A percentile compares a stretch with the other conserved stretches of the same genome.
phyloP scores from a whole-genome alignment of 345 rosid genomes.

The Excoecaria agallocha region DNA sequence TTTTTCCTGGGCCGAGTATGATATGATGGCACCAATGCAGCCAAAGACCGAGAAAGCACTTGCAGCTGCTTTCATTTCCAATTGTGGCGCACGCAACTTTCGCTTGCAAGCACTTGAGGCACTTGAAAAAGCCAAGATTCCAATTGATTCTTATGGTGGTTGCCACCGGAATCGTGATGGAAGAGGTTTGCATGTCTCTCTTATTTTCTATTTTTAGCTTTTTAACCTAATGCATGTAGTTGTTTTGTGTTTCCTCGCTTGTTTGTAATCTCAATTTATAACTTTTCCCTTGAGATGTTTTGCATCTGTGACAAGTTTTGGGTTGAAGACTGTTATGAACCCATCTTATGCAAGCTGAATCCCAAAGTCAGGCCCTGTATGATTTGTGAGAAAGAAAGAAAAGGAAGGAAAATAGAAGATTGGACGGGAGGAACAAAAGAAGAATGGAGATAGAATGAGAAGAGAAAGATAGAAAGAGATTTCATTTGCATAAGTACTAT shows the following conservation, averaged over 20 bases:
- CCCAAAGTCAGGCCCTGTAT: too few relatives aligned
- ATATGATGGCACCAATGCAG: conserved; percentile 85
- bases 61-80: conserved; percentile 98
- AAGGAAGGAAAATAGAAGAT: too few relatives aligned
- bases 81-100: conserved; percentile 87
- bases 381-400: too few relatives aligned
- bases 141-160: conserved; percentile 86
- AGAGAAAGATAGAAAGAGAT: too few relatives aligned
- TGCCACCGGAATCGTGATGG: conserved; percentile 86
- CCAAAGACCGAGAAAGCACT: conserved; percentile 78
- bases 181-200: conserved; percentile 41
- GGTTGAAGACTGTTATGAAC: not conserved
- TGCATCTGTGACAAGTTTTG: not conserved
- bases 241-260: not conserved
- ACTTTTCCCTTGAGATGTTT: not conserved
- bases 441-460: too few relatives aligned
- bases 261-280: not conserved
- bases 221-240: not conserved
- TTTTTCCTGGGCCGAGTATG: conserved; percentile 98
- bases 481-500: too few relatives aligned
- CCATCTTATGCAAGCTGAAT: too few relatives aligned
- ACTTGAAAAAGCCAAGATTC: conserved; percentile 53
- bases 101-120: conserved; percentile 80
- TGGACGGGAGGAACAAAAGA: too few relatives aligned
- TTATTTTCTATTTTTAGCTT: not conserved